phyloP scores from a whole-genome alignment of 2,329 filamentous ascomycete genomes.

The Ophiostoma sp. region DNA sequence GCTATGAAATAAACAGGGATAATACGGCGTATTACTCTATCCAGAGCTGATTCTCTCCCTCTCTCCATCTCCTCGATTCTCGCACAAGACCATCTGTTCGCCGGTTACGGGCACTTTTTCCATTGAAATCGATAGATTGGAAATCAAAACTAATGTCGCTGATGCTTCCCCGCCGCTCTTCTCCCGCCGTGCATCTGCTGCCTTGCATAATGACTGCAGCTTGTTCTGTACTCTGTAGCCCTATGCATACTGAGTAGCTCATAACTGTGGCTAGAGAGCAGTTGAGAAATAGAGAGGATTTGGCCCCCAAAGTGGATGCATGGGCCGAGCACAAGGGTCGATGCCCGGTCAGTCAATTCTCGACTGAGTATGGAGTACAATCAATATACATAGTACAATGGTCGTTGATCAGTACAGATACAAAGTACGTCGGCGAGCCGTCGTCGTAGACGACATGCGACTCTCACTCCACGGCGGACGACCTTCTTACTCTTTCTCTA shows the following conservation, averaged over 20 bases:
- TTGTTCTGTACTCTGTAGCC: neutral
- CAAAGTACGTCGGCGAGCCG: neutral
- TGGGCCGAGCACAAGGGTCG: neutral
- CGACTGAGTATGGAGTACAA: neutral
- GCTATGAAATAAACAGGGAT: neutral
- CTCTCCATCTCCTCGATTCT: neutral
- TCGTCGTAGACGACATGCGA: neutral
- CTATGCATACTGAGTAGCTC: neutral
- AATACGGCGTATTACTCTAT: conserved; percentile 9
- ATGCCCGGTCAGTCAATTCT: neutral
- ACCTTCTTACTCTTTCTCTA: conserved; percentile 2
- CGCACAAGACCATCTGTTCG: too few species aligned
- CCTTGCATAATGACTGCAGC: neutral
- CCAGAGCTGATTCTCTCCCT: neutral
- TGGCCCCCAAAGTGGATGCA: neutral
- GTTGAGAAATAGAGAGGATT: neutral
- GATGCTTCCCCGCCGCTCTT: neutral
- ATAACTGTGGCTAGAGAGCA: neutral
- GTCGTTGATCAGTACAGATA: too few species aligned
- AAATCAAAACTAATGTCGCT: conserved; percentile 9
- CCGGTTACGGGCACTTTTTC: neutral
- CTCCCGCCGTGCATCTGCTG: neutral
- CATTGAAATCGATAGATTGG: neutral
- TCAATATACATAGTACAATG: neutral
- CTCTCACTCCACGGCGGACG: neutral